These are phyloP conservation scores for Colletotrichum musae DNA, from an alignment of 2,329 filamentous ascomycete species.

Conservation along the genomic window DNA sequence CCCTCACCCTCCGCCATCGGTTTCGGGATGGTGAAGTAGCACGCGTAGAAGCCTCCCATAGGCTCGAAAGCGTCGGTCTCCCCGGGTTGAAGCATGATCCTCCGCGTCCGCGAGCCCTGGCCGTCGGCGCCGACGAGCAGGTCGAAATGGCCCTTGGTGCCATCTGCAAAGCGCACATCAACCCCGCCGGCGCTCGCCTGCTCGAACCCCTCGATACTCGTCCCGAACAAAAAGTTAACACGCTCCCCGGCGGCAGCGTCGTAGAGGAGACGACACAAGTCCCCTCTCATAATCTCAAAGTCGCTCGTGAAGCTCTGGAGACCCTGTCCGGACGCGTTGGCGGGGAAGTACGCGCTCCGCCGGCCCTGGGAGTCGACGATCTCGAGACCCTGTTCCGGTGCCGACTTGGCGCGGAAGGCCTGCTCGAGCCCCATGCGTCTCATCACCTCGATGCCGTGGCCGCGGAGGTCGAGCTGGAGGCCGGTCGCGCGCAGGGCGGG, in stretches of 20 bases:
- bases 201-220: conserved; percentile 48
- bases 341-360: not conserved
- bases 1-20: conserved; percentile 49
- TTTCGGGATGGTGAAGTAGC: conserved; percentile 45
- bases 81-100: conserved; percentile 49
- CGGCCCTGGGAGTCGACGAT: conserved; percentile 57
- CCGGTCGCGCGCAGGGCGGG: conserved; percentile 61
- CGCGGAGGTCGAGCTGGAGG: conserved; percentile 68
- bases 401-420: conserved; percentile 55
- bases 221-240: conserved; percentile 50
- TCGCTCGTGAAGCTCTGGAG: conserved; percentile 60
- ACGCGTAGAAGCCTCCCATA: conserved; percentile 46
- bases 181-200: conserved; percentile 42
- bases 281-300: conserved; percentile 69
- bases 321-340: conserved; percentile 41
- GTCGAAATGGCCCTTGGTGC: conserved; percentile 60
- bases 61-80: conserved; percentile 41
- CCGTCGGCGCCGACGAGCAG: conserved; percentile 70
- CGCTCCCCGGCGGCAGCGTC: conserved; percentile 46
- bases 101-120: conserved; percentile 54
- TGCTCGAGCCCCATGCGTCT: conserved; percentile 66
- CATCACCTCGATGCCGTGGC: conserved; percentile 64
- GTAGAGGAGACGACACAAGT: conserved; percentile 62
- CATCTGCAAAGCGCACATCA: conserved; percentile 56
- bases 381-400: conserved; percentile 61